Evolutionary conservation across 306 rosid genomes (phyloP).

Genomic region (Astragalus glycyphyllos): DNA sequence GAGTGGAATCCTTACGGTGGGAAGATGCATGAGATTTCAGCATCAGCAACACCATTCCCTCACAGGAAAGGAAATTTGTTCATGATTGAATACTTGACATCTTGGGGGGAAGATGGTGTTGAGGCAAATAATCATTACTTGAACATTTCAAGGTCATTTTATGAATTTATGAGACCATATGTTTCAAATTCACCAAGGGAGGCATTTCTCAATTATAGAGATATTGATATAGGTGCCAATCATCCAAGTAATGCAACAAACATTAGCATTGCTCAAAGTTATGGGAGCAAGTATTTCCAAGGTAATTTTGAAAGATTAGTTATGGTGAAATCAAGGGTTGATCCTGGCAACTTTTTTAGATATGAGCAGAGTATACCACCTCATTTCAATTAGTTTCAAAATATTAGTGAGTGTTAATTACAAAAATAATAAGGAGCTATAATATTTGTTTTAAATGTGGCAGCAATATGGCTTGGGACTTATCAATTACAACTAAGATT

Average conservation of each 20-base stretch:
- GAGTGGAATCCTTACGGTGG: conserved; percentile 58
- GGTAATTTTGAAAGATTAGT: conserved; percentile 43
- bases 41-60: conserved; percentile 52
- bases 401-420: too few relatives aligned
- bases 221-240: conserved; percentile 46
- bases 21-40: conserved; percentile 46
- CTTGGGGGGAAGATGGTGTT: conserved; percentile 46
- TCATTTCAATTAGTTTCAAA: not conserved
- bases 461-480: too few relatives aligned
- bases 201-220: conserved; percentile 51
- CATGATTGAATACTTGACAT: conserved; percentile 51
- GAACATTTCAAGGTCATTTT: conserved; percentile 41
- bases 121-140: not conserved
- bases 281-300: conserved; percentile 42
- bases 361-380: conserved; percentile 53
- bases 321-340: conserved; percentile 39
- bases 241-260: conserved; percentile 36
- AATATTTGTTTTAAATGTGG: too few relatives aligned
- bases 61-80: conserved; percentile 49
- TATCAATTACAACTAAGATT: too few relatives aligned
- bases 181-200: conserved; percentile 47
- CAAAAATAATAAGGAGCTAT: too few relatives aligned
- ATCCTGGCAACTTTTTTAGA: conserved; percentile 46
- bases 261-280: not conserved
- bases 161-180: conserved; percentile 41